phyloP scores from a whole-genome alignment of 345 rosid species.

The Carallia pectinifolia region DNA sequence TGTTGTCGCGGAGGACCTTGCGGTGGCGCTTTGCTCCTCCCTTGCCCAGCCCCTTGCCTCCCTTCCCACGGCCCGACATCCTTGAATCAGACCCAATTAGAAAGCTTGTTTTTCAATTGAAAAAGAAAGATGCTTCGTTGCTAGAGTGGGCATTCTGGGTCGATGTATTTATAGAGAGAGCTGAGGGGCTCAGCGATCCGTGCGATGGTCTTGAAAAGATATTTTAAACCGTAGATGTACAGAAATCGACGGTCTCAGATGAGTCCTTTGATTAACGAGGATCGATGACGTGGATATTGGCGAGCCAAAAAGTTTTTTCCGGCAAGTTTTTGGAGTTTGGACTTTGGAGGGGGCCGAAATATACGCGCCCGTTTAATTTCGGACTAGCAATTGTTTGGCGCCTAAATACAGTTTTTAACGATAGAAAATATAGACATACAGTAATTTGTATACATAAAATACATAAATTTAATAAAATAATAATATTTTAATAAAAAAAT shows the following conservation, averaged over 20 bases:
- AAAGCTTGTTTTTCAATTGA: background rate
- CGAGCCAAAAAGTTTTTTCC: background rate
- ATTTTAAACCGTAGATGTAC: constrained; percentile 7
- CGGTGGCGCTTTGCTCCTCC: constrained; percentile 47
- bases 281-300: constrained; percentile 33
- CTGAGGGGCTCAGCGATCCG: constrained; percentile 8
- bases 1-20: constrained; percentile 40
- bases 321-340: background rate
- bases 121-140: too few relatives aligned
- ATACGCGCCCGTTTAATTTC: background rate
- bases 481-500: too few relatives aligned
- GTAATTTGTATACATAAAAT: too few relatives aligned
- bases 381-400: too few relatives aligned
- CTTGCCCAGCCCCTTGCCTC: constrained; percentile 44
- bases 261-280: background rate
- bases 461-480: too few relatives aligned
- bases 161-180: too few relatives aligned
- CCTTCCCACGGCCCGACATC: constrained; percentile 46
- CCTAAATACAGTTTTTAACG: too few relatives aligned
- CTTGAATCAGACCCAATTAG: background rate
- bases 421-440: too few relatives aligned
- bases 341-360: background rate
- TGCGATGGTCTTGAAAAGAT: background rate
- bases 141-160: too few relatives aligned
- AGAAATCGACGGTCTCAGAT: constrained; percentile 19